Evolutionary conservation across 257 asterid genomes (phyloP), one percentile per base, ranked within the genome.

Genomic region (Scutellaria barbata): DNA sequence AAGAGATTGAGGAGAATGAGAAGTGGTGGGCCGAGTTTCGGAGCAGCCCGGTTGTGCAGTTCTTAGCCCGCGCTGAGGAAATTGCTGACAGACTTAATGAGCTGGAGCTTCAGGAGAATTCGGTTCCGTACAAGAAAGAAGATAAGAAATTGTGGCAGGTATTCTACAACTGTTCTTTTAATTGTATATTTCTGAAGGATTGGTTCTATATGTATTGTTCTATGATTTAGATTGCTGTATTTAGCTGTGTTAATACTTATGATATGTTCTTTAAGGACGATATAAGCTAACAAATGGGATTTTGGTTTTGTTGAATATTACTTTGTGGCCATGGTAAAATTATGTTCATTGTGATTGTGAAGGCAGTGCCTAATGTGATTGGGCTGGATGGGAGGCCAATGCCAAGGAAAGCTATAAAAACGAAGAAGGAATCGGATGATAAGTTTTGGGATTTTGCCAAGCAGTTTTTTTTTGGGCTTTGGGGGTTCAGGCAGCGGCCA

Each of bases 341-440:
- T 63, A 52, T 54, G 42, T 55, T 50, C 46, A 46, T 81, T 71
- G 66, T 69, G 72, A 78, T 77, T 74, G 74, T 87, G 86, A 82
- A 93, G 99, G 88, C 89, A 73, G 82, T 91, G 76, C 99, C 99
- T 6, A 66, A 95, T 85, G 93, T 95, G 79, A 79, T 78, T 71
- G 99, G 99, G 73, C 81, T 89, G 76, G 99, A 95, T 66, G 98
- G 99, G 68, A 87, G 98, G 85, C 98, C 98, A 66, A 89, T 92
- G 95, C 99, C 99, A 0, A 88, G 98, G 85, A 92, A 92, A 80
- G 86, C 98, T 57, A 92, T 95, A 76, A 84, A 82, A 68, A 68
- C 90, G 2, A 25, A 61, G 42, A 1, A 16, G 51, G 96, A 95
- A 51, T 83, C 97, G 0, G 93, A 95, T 74, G 92, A 95, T 80